Conservation (phyloP, 1,284 basidiomycete species). For the Ceratorhiza oryzae-sativae region DNA sequence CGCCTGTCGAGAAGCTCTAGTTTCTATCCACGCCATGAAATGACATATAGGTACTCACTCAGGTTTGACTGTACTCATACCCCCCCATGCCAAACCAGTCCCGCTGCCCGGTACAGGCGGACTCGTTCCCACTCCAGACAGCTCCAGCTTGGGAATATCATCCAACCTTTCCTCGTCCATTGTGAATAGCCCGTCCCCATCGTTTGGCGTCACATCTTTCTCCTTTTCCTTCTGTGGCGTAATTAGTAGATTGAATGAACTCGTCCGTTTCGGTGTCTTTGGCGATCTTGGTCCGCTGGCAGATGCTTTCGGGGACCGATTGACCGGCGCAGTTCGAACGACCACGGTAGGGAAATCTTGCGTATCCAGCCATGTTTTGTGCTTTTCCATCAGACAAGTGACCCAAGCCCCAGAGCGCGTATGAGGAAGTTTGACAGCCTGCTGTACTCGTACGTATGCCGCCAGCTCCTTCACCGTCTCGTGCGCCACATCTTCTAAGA, state of each 20-base stretch:
- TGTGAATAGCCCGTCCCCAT: slow-evolving; percentile 60
- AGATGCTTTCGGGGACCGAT: slow-evolving; percentile 57
- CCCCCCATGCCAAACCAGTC: slow-evolving; percentile 49
- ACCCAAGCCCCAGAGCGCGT: slow-evolving; percentile 66
- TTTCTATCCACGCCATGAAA: slow-evolving; percentile 46
- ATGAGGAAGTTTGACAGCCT: slow-evolving; percentile 71
- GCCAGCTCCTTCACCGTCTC: slow-evolving; percentile 75
- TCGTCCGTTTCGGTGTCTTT: slow-evolving; percentile 44
- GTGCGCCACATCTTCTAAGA: slow-evolving; percentile 77
- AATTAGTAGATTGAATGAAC: slow-evolving; percentile 40
- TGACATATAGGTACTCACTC: slow-evolving; percentile 10
- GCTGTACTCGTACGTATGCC: slow-evolving; percentile 64
- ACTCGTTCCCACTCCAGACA: slow-evolving; percentile 46
- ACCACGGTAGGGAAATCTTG: slow-evolving; percentile 71
- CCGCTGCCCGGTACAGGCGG: slow-evolving; percentile 35
- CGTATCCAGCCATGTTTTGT: slow-evolving; percentile 77
- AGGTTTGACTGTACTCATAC: slow-evolving; percentile 14
- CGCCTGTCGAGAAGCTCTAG: slow-evolving; percentile 58
- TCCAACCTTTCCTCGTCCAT: slow-evolving; percentile 65
- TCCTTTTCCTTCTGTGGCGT: slow-evolving; percentile 46
- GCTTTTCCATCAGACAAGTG: slow-evolving; percentile 66
- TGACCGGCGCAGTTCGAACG: slow-evolving; percentile 63
- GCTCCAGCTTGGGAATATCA: slow-evolving; percentile 41
- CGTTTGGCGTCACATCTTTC: slow-evolving; percentile 34
- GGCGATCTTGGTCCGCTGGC: slow-evolving; percentile 53